Evolutionary conservation across 192 early-diverging fungal species (phyloP).

Genomic region (Coemansia furcata): DNA sequence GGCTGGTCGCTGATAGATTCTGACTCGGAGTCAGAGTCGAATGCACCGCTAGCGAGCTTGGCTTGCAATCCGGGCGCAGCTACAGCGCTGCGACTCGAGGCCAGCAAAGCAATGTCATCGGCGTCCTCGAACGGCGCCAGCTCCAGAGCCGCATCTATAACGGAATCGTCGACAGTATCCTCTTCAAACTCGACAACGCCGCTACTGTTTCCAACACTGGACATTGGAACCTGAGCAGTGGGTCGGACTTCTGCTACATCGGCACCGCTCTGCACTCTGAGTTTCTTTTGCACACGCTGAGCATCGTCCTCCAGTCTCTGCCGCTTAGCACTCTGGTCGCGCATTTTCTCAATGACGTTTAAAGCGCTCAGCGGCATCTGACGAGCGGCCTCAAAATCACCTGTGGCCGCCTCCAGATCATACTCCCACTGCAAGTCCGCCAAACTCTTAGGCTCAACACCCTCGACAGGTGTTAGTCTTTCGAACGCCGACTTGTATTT

Average conservation of each 20-base stretch:
- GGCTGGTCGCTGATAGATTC: not conserved
- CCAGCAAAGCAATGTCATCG: slow-evolving; percentile 33
- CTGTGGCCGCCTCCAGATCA: slow-evolving; percentile 4
- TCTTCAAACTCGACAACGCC: not conserved
- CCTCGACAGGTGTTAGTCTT: slow-evolving; percentile 34
- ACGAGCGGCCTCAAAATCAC: slow-evolving; percentile 25
- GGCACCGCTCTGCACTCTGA: not conserved
- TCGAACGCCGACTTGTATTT: slow-evolving; percentile 65
- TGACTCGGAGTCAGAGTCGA: slow-evolving; percentile 39
- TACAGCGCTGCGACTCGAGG: slow-evolving; percentile 8
- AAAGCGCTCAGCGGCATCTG: slow-evolving; percentile 17
- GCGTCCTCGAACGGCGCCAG: slow-evolving; percentile 30
- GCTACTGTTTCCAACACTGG: not conserved
- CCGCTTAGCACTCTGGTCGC: not conserved
- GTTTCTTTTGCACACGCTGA: slow-evolving; percentile 8
- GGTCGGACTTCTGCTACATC: not conserved
- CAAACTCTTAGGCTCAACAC: slow-evolving; percentile 16
- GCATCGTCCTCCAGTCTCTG: slow-evolving; percentile 11
- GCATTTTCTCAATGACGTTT: slow-evolving; percentile 1
- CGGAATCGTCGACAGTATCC: not conserved
- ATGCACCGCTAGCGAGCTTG: slow-evolving; percentile 41
- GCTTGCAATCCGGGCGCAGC: slow-evolving; percentile 29
- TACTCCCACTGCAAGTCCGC: slow-evolving; percentile 47
- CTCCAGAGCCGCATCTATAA: slow-evolving; percentile 2
- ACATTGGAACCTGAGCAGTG: not conserved